Evolutionary conservation across 176 grass and related monocot genomes (phyloP).

Genomic region (Aegilops speltoides): DNA sequence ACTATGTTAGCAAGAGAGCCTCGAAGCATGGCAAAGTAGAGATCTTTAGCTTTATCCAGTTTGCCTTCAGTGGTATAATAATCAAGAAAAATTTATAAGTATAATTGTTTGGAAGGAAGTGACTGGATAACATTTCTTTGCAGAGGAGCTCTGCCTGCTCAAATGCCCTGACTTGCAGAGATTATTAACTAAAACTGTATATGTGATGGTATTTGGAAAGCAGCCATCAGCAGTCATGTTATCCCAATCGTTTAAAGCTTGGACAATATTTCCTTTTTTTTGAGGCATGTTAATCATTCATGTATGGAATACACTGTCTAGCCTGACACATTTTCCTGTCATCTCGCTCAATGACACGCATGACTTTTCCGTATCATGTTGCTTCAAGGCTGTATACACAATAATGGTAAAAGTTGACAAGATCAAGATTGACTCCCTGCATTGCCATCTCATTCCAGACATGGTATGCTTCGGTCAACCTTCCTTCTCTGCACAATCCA

Average conservation of each 20-base stretch:
- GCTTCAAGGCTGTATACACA: background rate
- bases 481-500: slow-evolving; percentile 12
- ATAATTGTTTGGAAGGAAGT: slow-evolving; percentile 7
- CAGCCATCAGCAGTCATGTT: slow-evolving; percentile 5
- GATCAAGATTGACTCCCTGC: background rate
- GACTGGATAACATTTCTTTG: slow-evolving; percentile 13
- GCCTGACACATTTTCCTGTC: background rate
- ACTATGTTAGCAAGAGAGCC: slow-evolving; percentile 16
- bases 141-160: slow-evolving; percentile 4
- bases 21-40: background rate
- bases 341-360: background rate
- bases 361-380: background rate
- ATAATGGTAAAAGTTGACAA: background rate
- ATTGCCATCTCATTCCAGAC: slow-evolving; percentile 1
- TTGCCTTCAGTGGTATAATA: slow-evolving; percentile 1
- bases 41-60: slow-evolving; percentile 4
- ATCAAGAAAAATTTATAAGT: slow-evolving; percentile 14
- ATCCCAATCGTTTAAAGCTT: background rate
- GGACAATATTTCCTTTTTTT: background rate
- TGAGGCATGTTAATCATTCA: background rate
- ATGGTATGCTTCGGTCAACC: background rate
- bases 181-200: slow-evolving; percentile 1
- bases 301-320: slow-evolving; percentile 10
- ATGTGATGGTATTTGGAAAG: background rate
- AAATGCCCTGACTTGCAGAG: slow-evolving; percentile 18